A percentile compares a stretch with the other conserved stretches of the same genome.
phyloP scores from a whole-genome alignment of 2,329 filamentous ascomycete species.

The Hypoxylon rubiginosum region DNA sequence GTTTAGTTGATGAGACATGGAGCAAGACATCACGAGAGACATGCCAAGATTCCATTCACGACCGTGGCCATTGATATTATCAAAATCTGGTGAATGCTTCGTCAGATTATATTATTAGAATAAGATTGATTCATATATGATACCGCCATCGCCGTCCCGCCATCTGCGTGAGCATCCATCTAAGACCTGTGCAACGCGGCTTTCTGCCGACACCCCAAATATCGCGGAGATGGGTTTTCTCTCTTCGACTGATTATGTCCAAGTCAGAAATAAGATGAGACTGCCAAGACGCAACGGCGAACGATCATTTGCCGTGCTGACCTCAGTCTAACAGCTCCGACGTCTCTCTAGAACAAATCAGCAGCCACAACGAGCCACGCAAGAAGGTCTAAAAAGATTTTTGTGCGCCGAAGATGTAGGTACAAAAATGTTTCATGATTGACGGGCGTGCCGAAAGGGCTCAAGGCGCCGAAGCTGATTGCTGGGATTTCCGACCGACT shows the following conservation, averaged over 20 bases:
- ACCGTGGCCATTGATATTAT: not conserved
- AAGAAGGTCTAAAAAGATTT: not conserved
- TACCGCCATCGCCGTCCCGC: not conserved
- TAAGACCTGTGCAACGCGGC: not conserved
- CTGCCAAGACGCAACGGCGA: not conserved
- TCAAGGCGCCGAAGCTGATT: conserved; percentile 3
- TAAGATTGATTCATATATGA: not conserved
- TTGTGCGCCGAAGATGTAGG: not conserved
- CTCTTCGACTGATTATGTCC: not conserved
- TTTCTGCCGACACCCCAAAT: not conserved
- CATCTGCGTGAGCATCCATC: not conserved
- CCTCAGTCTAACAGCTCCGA: not conserved
- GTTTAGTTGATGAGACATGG: not conserved
- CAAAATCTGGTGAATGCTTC: not conserved
- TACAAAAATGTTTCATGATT: not conserved
- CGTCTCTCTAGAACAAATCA: not conserved
- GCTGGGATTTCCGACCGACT: conserved; percentile 1
- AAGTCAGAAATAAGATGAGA: not conserved
- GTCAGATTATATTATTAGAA: not conserved
- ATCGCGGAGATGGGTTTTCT: not conserved
- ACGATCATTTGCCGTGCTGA: not conserved
- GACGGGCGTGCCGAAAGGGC: conserved; percentile 17
- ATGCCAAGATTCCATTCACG: not conserved
- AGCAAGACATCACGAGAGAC: not conserved
- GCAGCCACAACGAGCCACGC: not conserved